These are phyloP conservation scores for Phytophthora crassamura DNA, from an alignment of 352 stramenopile species.

Conservation along the genomic window DNA sequence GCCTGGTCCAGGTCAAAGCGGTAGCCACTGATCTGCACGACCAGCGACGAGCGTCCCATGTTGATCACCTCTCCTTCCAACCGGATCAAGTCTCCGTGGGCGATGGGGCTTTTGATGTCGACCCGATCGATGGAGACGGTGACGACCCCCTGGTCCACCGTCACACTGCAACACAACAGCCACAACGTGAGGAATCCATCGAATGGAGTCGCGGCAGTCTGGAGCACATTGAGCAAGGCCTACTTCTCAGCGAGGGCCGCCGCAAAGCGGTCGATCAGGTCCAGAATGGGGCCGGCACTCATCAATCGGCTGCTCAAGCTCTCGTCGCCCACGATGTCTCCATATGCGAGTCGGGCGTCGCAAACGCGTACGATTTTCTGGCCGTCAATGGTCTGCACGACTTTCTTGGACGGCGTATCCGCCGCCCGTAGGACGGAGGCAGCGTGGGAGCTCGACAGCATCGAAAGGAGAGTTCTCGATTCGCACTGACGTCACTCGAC, in stretches of 20 bases:
- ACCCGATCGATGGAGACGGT: conserved; percentile 74
- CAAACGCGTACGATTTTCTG: conserved; percentile 39
- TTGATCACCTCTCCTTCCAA: conserved; percentile 66
- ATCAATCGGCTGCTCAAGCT: conserved; percentile 51
- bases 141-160: conserved; percentile 44
- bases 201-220: no score
- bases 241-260: conserved; percentile 62
- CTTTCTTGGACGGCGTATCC: conserved; percentile 26
- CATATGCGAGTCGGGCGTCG: conserved; percentile 53
- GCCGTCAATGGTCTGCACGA: conserved; percentile 28
- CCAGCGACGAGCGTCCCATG: conserved; percentile 55
- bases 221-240: background rate
- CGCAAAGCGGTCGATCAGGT: conserved; percentile 61
- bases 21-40: conserved; percentile 62
- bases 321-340: conserved; percentile 60
- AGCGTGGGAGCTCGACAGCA: conserved; percentile 1
- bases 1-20: conserved; percentile 61
- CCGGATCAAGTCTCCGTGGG: conserved; percentile 64
- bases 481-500: background rate
- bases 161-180: conserved; percentile 12
- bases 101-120: conserved; percentile 65
- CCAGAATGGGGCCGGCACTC: conserved; percentile 53
- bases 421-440: conserved; percentile 10
- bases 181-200: background rate
- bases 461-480: background rate